A percentile compares a stretch with the other conserved stretches of the same genome.
Conservation (phyloP, 805 yeast species). For the Ogataea siamensis region DNA sequence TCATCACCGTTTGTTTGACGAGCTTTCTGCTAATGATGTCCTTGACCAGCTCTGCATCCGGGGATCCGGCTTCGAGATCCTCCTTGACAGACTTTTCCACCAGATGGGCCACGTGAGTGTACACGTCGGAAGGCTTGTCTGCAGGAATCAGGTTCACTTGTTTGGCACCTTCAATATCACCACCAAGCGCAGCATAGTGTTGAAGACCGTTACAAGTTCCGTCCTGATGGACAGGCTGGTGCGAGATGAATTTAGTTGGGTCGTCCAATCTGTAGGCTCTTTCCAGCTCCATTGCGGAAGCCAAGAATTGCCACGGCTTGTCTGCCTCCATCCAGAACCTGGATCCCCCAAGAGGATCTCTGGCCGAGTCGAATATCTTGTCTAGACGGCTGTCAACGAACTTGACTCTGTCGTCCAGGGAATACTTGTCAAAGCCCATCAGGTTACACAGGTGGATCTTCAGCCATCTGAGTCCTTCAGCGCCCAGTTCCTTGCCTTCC, state of each 20-base stretch:
- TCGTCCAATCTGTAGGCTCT: slow-evolving; percentile 61
- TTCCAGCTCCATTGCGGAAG: slow-evolving; percentile 63
- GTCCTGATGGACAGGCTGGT: slow-evolving; percentile 81
- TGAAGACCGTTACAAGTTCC: slow-evolving; percentile 87
- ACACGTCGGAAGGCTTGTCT: slow-evolving; percentile 75
- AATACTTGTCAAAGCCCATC: slow-evolving; percentile 72
- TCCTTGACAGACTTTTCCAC: slow-evolving; percentile 54
- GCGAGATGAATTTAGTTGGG: slow-evolving; percentile 64
- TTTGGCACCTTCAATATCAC: slow-evolving; percentile 77
- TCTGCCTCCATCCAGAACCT: slow-evolving; percentile 75
- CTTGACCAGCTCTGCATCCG: slow-evolving; percentile 50
- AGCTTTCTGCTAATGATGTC: slow-evolving; percentile 78
- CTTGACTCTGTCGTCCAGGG: slow-evolving; percentile 59
- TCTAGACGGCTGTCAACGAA: slow-evolving; percentile 59
- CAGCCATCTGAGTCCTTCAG: slow-evolving; percentile 65
- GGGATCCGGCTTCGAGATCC: slow-evolving; percentile 57
- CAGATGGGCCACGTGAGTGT: slow-evolving; percentile 63
- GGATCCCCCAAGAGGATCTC: slow-evolving; percentile 54
- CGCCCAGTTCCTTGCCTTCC: slow-evolving; percentile 72
- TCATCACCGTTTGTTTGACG: slow-evolving; percentile 97
- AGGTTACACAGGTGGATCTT: slow-evolving; percentile 74
- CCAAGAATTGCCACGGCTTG: slow-evolving; percentile 80
- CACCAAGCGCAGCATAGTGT: slow-evolving; percentile 85
- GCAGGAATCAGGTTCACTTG: slow-evolving; percentile 75
- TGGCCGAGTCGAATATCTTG: slow-evolving; percentile 55